Percentiles rank a stretch among this genome's conserved stretches.
phyloP scores from a whole-genome alignment of 805 yeast genomes.

The Komagataella phaffii region DNA sequence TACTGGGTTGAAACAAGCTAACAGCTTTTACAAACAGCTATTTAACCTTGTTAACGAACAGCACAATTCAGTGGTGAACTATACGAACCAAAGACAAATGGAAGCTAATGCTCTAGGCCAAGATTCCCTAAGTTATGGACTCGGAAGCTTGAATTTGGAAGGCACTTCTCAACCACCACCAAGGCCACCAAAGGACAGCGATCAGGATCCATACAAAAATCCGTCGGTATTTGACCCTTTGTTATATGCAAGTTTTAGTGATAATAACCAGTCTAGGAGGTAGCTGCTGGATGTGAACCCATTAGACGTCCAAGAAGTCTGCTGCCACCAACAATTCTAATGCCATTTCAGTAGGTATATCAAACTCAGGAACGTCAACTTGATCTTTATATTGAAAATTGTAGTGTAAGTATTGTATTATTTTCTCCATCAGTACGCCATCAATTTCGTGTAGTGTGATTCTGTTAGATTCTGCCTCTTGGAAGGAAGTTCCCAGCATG shows the following conservation, averaged over 20 bases:
- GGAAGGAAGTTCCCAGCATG: slow-evolving; percentile 42
- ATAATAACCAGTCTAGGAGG: slow-evolving; percentile 6
- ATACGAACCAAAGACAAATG: slow-evolving; percentile 15
- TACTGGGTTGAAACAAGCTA: slow-evolving; percentile 49
- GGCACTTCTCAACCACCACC: slow-evolving; percentile 7
- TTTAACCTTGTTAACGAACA: slow-evolving; percentile 19
- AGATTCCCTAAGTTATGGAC: slow-evolving; percentile 1
- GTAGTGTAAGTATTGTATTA: slow-evolving; percentile 77
- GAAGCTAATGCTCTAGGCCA: slow-evolving; percentile 10
- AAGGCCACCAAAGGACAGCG: slow-evolving; percentile 9
- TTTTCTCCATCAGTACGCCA: slow-evolving; percentile 58
- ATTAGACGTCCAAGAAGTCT: slow-evolving; percentile 54
- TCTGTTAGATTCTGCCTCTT: slow-evolving; percentile 42
- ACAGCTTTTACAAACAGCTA: slow-evolving; percentile 45
- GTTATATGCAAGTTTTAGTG: slow-evolving; percentile 23
- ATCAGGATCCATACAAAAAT: slow-evolving; percentile 21
- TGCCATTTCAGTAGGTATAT: slow-evolving; percentile 89
- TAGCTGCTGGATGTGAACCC: background rate
- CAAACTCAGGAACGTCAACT: slow-evolving; percentile 70
- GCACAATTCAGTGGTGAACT: slow-evolving; percentile 12
- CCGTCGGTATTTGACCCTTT: slow-evolving; percentile 38
- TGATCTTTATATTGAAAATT: slow-evolving; percentile 52
- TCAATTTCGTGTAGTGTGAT: slow-evolving; percentile 53
- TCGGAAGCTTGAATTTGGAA: background rate
- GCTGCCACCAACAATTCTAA: slow-evolving; percentile 86